Conservation (phyloP, 305 asterid genomes). For the Solanum hybrid region DNA sequence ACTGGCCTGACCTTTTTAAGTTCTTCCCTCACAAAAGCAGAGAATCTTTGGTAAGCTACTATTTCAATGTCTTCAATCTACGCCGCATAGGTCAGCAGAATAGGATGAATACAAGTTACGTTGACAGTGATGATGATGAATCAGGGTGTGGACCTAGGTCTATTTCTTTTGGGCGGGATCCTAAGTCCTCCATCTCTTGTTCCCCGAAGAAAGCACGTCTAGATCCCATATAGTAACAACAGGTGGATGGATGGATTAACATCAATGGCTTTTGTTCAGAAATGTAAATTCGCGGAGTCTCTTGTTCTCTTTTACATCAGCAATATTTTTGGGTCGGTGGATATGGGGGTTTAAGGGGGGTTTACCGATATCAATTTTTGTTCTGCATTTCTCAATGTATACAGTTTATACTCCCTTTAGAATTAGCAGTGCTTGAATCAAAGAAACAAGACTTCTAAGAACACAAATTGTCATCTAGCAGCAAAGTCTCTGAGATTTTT, state of each 20-base stretch:
- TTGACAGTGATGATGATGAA: conserved; percentile 77
- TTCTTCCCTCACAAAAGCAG: conserved; percentile 38
- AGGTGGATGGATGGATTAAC: background rate
- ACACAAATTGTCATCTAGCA: background rate
- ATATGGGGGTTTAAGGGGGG: background rate
- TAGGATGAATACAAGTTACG: conserved; percentile 27
- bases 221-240: conserved; percentile 12
- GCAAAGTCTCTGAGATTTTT: background rate
- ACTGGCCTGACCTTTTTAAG: conserved; percentile 59
- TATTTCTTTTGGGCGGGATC: conserved; percentile 29
- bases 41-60: conserved; percentile 64
- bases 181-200: conserved; percentile 55
- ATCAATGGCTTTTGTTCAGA: background rate
- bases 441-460: background rate
- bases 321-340: background rate
- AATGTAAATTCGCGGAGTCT: conserved; percentile 27
- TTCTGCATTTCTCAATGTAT: background rate
- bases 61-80: conserved; percentile 70
- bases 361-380: background rate
- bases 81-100: conserved; percentile 56
- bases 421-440: background rate
- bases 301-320: background rate
- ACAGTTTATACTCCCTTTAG: background rate
- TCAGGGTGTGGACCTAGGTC: conserved; percentile 35
- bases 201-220: conserved; percentile 52